phyloP scores from a whole-genome alignment of 441 rosid genomes.

The Gossypium gossypioides region DNA sequence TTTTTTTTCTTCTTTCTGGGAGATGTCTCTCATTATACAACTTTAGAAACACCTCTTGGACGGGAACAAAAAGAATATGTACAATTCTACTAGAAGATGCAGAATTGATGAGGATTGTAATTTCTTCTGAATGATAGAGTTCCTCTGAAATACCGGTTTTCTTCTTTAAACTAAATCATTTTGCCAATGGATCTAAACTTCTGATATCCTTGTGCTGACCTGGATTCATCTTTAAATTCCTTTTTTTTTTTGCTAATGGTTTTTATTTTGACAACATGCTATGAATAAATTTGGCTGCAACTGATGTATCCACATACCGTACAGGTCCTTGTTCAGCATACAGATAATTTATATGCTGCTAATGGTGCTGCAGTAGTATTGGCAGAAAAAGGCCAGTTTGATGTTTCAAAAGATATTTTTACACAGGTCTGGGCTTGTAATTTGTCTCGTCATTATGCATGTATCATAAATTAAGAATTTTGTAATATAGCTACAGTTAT shows the following conservation, averaged over 20 bases:
- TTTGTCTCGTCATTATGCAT: slow-evolving; percentile 13
- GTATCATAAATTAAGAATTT: slow-evolving; percentile 3
- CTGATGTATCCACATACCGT: background rate
- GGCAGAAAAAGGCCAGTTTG: slow-evolving; percentile 96
- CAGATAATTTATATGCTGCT: slow-evolving; percentile 91
- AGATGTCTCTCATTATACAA: background rate
- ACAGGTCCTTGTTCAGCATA: slow-evolving; percentile 88
- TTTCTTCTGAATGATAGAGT: background rate
- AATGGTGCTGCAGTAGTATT: slow-evolving; percentile 94
- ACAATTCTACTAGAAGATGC: background rate
- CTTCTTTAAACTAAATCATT: background rate
- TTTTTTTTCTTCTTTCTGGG: background rate
- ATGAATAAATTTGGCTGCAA: background rate
- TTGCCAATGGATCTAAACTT: background rate
- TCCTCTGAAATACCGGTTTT: background rate
- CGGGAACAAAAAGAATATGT: background rate
- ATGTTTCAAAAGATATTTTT: slow-evolving; percentile 92
- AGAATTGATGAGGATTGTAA: background rate
- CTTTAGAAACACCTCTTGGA: background rate
- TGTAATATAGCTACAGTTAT: slow-evolving; percentile 16
- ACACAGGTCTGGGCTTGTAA: slow-evolving; percentile 50
- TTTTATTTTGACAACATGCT: background rate
- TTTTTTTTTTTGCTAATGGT: background rate
- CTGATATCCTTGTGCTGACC: background rate
- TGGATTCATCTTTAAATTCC: background rate